Evolutionary conservation across 129 eudicot species (phyloP).

Genomic region (Flaveria ramosissima): DNA sequence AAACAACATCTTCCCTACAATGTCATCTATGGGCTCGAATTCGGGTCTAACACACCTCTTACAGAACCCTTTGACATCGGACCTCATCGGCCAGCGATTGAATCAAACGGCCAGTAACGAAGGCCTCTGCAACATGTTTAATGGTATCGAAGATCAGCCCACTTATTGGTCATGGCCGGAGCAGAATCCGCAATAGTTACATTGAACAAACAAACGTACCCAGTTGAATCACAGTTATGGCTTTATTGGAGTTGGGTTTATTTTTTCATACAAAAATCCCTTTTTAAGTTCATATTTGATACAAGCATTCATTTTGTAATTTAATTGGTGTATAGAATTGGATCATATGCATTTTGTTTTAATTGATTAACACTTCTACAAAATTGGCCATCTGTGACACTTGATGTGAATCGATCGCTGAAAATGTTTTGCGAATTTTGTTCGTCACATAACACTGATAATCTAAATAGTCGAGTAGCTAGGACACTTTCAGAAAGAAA

Average conservation of each 20-base stretch:
- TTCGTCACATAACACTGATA: no score
- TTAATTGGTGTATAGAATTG: conserved; percentile 48
- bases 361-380: not conserved
- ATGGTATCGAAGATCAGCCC: conserved; percentile 62
- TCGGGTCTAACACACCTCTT: conserved; percentile 59
- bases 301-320: conserved; percentile 45
- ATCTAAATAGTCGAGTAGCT: no score
- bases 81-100: conserved; percentile 45
- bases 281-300: conserved; percentile 27
- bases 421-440: not conserved
- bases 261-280: conserved; percentile 16
- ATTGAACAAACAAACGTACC: no score
- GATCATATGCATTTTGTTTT: conserved; percentile 31
- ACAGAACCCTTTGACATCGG: conserved; percentile 57
- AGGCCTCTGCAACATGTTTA: conserved; percentile 68
- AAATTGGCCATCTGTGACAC: no score
- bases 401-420: not conserved
- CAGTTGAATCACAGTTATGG: no score
- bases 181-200: conserved; percentile 45
- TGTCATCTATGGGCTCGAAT: conserved; percentile 36
- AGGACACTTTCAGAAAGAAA: no score
- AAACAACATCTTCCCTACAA: conserved; percentile 38
- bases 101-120: conserved; percentile 52
- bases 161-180: conserved; percentile 87
- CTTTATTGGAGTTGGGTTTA: conserved; percentile 36